phyloP scores from a whole-genome alignment of 1,284 basidiomycete species.

The Heterobasidion irregulare region DNA sequence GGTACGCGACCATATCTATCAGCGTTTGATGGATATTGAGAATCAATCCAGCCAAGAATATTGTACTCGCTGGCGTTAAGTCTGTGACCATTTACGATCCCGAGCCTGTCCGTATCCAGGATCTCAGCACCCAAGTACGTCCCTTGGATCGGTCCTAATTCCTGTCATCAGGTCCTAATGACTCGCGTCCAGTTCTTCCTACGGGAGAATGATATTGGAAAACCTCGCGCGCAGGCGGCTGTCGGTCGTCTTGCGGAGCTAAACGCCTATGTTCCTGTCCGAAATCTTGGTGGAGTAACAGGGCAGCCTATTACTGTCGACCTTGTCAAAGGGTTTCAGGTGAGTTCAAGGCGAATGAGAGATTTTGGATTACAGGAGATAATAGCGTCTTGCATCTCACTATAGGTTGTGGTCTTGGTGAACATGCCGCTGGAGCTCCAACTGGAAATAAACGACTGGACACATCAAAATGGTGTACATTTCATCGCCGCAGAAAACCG shows the following conservation, averaged over 20 bases:
- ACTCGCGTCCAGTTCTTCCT: constrained; percentile 77
- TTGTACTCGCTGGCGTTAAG: constrained; percentile 95
- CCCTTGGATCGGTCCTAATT: neutral
- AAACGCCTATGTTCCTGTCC: constrained; percentile 94
- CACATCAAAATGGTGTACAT: constrained; percentile 80
- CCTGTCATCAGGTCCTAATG: constrained; percentile 6
- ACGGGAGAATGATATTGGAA: constrained; percentile 81
- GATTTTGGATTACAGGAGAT: neutral
- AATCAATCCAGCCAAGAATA: constrained; percentile 81
- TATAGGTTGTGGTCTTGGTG: constrained; percentile 84
- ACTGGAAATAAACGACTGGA: constrained; percentile 93
- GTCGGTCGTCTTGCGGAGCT: constrained; percentile 90
- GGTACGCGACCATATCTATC: constrained; percentile 40
- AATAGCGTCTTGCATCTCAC: neutral
- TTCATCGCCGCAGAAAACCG: constrained; percentile 92
- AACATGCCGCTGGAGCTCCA: constrained; percentile 76
- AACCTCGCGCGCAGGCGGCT: constrained; percentile 81
- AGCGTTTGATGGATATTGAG: neutral
- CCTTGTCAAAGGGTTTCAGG: constrained; percentile 83
- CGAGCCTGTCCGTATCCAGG: constrained; percentile 77
- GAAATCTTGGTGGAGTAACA: constrained; percentile 60
- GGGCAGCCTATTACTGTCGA: constrained; percentile 74
- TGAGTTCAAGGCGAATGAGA: constrained; percentile 25
- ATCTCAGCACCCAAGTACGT: constrained; percentile 85
- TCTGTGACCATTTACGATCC: constrained; percentile 97